Conservation (phyloP, 805 yeast genomes). For the Lipomyces chichibuensis region DNA sequence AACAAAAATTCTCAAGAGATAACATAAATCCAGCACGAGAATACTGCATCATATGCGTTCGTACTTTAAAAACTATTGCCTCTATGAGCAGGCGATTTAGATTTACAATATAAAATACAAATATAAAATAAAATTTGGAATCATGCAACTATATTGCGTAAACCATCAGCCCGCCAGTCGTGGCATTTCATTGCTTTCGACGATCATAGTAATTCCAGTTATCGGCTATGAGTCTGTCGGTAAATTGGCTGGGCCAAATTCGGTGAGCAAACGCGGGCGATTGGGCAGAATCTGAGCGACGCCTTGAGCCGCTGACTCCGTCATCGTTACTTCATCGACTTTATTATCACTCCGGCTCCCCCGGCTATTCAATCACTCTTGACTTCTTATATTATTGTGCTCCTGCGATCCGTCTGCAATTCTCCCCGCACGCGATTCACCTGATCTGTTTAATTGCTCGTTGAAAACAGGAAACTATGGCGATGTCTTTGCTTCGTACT, state of each 20-base stretch:
- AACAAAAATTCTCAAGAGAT: too few species aligned
- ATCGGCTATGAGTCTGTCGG: background rate
- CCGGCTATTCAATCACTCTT: too few species aligned
- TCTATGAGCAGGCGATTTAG: background rate
- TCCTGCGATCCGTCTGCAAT: background rate
- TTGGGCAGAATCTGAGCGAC: background rate
- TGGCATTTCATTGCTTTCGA: background rate
- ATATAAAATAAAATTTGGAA: too few species aligned
- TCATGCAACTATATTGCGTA: background rate
- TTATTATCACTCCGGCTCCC: background rate
- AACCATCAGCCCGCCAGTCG: too few species aligned
- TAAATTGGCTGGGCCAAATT: background rate
- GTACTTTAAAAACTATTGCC: too few species aligned
- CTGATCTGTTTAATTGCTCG: background rate
- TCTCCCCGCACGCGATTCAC: background rate
- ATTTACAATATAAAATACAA: background rate
- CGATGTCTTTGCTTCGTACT: slow-evolving; percentile 16
- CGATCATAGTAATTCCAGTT: background rate
- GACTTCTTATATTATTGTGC: too few species aligned
- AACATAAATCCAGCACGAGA: too few species aligned
- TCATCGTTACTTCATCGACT: background rate
- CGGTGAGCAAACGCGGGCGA: background rate
- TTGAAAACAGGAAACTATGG: slow-evolving; percentile 5
- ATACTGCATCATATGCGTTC: too few species aligned
- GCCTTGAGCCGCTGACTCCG: background rate